Percentiles rank a stretch among this genome's conserved stretches.
phyloP scores from a whole-genome alignment of 768 basidiomycete species.

The Lentinula aciculospora region DNA sequence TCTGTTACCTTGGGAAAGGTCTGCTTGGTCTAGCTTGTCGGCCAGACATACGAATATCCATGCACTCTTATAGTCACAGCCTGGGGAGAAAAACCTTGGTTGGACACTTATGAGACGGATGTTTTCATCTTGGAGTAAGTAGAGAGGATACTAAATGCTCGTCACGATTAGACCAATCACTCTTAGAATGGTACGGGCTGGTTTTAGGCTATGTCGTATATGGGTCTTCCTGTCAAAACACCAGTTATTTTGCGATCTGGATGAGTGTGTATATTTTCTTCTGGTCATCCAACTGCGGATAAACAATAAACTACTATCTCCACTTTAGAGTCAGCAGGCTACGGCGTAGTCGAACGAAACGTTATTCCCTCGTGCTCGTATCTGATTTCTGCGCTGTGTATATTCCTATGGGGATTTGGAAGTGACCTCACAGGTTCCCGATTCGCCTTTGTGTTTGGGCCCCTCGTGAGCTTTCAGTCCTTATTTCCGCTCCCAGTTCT shows the following conservation, averaged over 20 bases:
- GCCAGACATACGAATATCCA: not conserved
- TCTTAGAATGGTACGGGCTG: slow-evolving; percentile 19
- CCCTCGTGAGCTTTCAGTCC: slow-evolving; percentile 9
- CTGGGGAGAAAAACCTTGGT: slow-evolving; percentile 13
- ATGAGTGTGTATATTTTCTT: slow-evolving; percentile 11
- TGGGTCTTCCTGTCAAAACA: slow-evolving; percentile 16
- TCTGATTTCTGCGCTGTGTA: slow-evolving; percentile 17
- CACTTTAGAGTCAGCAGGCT: slow-evolving; percentile 15
- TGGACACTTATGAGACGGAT: slow-evolving; percentile 16
- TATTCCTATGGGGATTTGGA: slow-evolving; percentile 20
- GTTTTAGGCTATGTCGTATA: slow-evolving; percentile 20
- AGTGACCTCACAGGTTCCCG: slow-evolving; percentile 19
- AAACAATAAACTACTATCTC: not conserved
- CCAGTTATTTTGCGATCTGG: slow-evolving; percentile 20
- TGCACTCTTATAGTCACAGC: slow-evolving; percentile 6
- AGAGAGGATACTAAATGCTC: not conserved
- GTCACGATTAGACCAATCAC: not conserved
- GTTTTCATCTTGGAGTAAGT: slow-evolving; percentile 17
- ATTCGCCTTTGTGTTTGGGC: slow-evolving; percentile 19
- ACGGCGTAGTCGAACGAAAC: slow-evolving; percentile 16
- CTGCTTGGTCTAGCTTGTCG: not conserved
- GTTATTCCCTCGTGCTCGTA: slow-evolving; percentile 18
- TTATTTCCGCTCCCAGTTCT: not conserved
- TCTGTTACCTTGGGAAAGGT: slow-evolving; percentile 16
- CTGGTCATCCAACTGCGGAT: not conserved